Evolutionary conservation across 1,139 yeast species (phyloP).

Genomic region (Sporopachydermia cereana): DNA sequence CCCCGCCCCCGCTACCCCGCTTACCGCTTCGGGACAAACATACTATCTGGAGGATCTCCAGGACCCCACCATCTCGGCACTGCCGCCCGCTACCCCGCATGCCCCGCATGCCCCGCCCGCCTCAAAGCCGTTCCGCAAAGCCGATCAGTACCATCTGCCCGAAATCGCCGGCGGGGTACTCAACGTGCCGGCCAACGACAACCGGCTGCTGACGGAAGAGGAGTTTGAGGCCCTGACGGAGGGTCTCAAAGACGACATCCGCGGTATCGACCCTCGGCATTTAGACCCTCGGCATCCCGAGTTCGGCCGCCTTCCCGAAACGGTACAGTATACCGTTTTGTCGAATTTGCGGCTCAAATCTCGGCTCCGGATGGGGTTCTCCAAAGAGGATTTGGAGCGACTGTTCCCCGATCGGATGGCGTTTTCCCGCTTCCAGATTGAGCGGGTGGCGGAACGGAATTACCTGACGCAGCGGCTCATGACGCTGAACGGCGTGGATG

Average conservation of each 20-base stretch:
- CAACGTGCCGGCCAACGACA: slow-evolving; percentile 36
- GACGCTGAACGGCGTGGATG: slow-evolving; percentile 77
- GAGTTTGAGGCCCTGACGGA: slow-evolving; percentile 54
- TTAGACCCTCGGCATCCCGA: slow-evolving; percentile 62
- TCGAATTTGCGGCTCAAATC: slow-evolving; percentile 77
- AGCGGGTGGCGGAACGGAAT: slow-evolving; percentile 86
- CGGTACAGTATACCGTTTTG: slow-evolving; percentile 80
- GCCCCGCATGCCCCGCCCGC: neutral
- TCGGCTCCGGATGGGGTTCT: slow-evolving; percentile 87
- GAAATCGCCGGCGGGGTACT: slow-evolving; percentile 38
- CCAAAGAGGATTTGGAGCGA: slow-evolving; percentile 71
- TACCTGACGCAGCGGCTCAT: slow-evolving; percentile 79
- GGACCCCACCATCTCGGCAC: neutral
- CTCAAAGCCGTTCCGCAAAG: slow-evolving; percentile 26
- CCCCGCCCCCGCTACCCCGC: neutral
- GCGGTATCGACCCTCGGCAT: slow-evolving; percentile 55
- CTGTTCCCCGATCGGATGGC: slow-evolving; percentile 81
- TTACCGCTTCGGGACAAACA: neutral
- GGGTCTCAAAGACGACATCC: slow-evolving; percentile 55
- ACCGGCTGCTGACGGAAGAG: slow-evolving; percentile 61
- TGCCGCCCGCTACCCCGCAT: too few species aligned
- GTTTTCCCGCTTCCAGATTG: slow-evolving; percentile 85
- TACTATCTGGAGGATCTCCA: slow-evolving; percentile 12
- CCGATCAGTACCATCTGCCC: slow-evolving; percentile 85
- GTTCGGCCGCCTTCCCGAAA: slow-evolving; percentile 54